Evolutionary conservation across 495 filamentous ascomycete genomes (phyloP).

Genomic region (Hyaloscypha variabilis): DNA sequence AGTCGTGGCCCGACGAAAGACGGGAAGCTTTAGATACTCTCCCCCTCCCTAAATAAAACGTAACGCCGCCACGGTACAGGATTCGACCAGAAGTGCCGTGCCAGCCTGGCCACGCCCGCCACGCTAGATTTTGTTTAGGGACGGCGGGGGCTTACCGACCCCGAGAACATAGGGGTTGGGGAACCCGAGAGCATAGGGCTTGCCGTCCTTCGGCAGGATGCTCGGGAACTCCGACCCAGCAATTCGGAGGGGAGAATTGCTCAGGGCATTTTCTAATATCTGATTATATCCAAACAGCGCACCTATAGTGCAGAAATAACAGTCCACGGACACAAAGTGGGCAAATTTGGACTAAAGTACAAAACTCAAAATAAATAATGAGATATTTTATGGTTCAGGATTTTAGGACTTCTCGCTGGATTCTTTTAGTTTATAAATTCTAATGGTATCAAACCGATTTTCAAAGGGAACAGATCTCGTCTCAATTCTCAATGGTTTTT

Average conservation of each 20-base stretch:
- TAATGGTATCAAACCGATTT: background rate
- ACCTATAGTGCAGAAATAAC: background rate
- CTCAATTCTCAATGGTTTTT: too few species aligned
- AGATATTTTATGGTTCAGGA: background rate
- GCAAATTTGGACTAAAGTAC: background rate
- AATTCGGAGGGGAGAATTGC: background rate
- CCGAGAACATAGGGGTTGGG: background rate
- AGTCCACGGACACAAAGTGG: background rate
- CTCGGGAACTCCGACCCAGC: background rate
- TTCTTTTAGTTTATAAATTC: conserved; percentile 1
- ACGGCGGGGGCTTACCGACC: too few species aligned
- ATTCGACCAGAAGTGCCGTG: too few species aligned
- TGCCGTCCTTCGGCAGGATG: background rate
- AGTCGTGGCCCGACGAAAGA: too few species aligned
- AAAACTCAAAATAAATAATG: background rate
- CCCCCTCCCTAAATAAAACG: too few species aligned
- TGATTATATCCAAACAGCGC: background rate
- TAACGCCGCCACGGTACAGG: too few species aligned
- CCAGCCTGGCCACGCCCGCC: too few species aligned
- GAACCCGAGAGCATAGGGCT: background rate
- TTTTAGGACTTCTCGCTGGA: background rate
- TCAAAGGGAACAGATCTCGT: too few species aligned
- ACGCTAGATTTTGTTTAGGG: too few species aligned
- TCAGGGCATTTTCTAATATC: background rate
- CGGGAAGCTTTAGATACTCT: too few species aligned